A percentile compares a stretch with the other conserved stretches of the same genome.
Evolutionary conservation across 2,329 filamentous ascomycete genomes (phyloP).

Genomic region (Trichoderma atroviride): DNA sequence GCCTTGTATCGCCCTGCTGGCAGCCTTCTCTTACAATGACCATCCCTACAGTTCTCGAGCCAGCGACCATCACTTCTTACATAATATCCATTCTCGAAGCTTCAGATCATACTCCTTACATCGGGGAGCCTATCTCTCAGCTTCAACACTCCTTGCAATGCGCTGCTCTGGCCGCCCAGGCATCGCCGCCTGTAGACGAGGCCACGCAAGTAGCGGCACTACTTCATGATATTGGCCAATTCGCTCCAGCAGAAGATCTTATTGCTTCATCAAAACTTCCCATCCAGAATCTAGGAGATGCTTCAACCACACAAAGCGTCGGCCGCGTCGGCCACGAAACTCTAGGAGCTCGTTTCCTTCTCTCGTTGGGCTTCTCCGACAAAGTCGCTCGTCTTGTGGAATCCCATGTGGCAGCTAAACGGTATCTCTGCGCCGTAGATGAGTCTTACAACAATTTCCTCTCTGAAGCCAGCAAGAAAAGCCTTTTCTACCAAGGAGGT

Average conservation of each 20-base stretch:
- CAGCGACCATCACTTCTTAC: not conserved
- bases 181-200: slow-evolving; percentile 6
- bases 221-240: slow-evolving; percentile 9
- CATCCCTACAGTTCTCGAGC: not conserved
- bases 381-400: slow-evolving; percentile 3
- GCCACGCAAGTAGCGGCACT: slow-evolving; percentile 1
- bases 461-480: slow-evolving; percentile 7
- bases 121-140: slow-evolving; percentile 12
- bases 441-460: slow-evolving; percentile 1
- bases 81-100: slow-evolving; percentile 3
- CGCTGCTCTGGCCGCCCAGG: not conserved
- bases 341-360: not conserved
- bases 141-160: slow-evolving; percentile 12
- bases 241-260: slow-evolving; percentile 6
- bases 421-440: slow-evolving; percentile 7
- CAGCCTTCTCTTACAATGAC: not conserved
- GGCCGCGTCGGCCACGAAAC: slow-evolving; percentile 7
- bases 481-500: slow-evolving; percentile 4
- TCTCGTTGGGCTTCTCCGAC: slow-evolving; percentile 1
- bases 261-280: slow-evolving; percentile 2
- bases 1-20: not conserved
- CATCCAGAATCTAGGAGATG: slow-evolving; percentile 2
- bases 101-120: slow-evolving; percentile 4
- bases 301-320: not conserved
- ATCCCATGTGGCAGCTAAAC: slow-evolving; percentile 13